Evolutionary conservation across 1,139 yeast genomes (phyloP).

Genomic region (Diutina mesorugosa): DNA sequence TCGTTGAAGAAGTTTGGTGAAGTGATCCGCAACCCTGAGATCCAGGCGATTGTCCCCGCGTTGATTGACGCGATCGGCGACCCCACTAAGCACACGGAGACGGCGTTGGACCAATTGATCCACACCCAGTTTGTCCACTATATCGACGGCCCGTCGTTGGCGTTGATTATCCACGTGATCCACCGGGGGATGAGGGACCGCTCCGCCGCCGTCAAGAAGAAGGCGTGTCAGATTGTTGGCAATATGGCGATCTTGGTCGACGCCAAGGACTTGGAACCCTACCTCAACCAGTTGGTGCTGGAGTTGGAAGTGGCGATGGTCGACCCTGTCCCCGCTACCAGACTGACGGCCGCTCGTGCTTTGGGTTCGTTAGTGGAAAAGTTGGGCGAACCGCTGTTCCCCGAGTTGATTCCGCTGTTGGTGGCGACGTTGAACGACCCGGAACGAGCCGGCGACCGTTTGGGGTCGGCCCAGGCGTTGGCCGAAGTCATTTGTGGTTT

Average conservation of each 20-base stretch:
- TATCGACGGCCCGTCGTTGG: conserved; percentile 95
- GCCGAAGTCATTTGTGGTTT: conserved; percentile 90
- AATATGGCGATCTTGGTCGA: conserved; percentile 96
- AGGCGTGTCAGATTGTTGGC: conserved; percentile 96
- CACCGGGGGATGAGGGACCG: conserved; percentile 93
- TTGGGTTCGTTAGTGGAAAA: conserved; percentile 93
- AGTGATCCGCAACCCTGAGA: conserved; percentile 94
- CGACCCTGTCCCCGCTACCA: conserved; percentile 94
- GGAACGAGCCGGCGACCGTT: conserved; percentile 75
- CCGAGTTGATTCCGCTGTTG: conserved; percentile 75
- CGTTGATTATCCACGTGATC: conserved; percentile 85
- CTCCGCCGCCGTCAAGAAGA: conserved; percentile 82
- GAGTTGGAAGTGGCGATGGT: conserved; percentile 94
- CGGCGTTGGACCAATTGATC: conserved; percentile 74
- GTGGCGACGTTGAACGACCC: conserved; percentile 70
- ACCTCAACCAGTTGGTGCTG: conserved; percentile 59
- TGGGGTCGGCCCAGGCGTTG: conserved; percentile 95
- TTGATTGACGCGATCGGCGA: conserved; percentile 90
- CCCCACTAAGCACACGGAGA: conserved; percentile 82
- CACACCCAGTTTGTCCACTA: conserved; percentile 93
- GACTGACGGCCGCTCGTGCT: conserved; percentile 97
- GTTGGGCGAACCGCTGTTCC: conserved; percentile 93
- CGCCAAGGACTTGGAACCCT: conserved; percentile 73
- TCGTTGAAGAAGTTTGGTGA: conserved; percentile 89
- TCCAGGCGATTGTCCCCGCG: conserved; percentile 80